These are phyloP conservation scores for Talaromyces proteolyticus DNA, from an alignment of 495 filamentous ascomycete genomes.

Conservation along the genomic window DNA sequence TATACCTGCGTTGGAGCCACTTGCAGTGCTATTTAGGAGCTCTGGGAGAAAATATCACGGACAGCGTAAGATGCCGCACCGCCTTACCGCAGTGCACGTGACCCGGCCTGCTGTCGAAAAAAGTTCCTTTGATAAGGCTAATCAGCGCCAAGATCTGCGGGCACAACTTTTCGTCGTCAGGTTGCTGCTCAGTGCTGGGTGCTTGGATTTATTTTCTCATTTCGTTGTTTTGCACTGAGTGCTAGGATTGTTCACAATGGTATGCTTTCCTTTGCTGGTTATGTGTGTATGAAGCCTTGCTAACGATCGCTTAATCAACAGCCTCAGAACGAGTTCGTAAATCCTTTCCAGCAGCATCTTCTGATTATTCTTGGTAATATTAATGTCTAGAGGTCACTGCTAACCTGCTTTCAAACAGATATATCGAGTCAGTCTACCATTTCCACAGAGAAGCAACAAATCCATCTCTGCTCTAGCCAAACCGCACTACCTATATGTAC, in stretches of 20 bases:
- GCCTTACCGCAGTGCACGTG: not conserved
- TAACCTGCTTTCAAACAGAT: constrained; percentile 30
- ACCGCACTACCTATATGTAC: too few species aligned
- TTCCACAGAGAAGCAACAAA: not conserved
- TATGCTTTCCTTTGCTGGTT: not conserved
- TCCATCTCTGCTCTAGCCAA: not conserved
- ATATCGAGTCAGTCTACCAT: constrained; percentile 57
- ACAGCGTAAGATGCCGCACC: too few species aligned
- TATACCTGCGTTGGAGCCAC: too few species aligned
- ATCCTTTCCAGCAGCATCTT: too few species aligned
- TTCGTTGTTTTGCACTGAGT: not conserved
- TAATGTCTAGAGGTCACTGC: not conserved
- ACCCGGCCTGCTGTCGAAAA: not conserved
- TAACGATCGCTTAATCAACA: constrained; percentile 18
- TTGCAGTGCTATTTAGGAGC: too few species aligned
- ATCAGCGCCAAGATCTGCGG: not conserved
- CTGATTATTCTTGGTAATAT: constrained; percentile 7
- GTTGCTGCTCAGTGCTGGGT: too few species aligned
- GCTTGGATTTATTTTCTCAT: too few species aligned
- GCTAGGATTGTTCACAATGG: not conserved
- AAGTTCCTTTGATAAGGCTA: not conserved
- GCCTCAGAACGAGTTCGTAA: constrained; percentile 77
- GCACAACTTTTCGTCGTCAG: not conserved
- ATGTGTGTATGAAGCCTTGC: not conserved
- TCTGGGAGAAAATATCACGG: too few species aligned